Conservation (phyloP, 225 moss, liverwort and hornwort species). For the Thuidium tamariscinum region DNA sequence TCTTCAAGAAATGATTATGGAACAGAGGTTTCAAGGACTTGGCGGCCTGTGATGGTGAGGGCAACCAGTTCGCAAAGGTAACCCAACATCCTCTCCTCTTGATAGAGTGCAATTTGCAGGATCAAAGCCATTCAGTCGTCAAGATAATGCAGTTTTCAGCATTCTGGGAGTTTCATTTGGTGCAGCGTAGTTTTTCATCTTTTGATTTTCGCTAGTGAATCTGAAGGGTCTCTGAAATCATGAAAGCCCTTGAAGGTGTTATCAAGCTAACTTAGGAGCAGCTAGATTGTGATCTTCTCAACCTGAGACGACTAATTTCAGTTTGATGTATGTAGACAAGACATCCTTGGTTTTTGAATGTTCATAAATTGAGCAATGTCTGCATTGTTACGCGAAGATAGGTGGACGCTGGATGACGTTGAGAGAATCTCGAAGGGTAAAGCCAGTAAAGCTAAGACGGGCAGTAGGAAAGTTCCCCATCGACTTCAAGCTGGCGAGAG, state of each 20-base stretch:
- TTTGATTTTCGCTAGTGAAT: background rate
- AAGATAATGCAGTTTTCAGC: background rate
- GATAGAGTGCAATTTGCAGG: background rate
- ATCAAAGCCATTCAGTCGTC: background rate
- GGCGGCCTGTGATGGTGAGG: slow-evolving; percentile 13
- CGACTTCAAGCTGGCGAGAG: slow-evolving; percentile 89
- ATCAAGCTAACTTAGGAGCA: background rate
- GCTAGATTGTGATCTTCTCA: background rate
- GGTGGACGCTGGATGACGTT: slow-evolving; percentile 85
- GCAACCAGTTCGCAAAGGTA: slow-evolving; percentile 41
- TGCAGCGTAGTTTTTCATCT: background rate
- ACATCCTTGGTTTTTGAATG: background rate
- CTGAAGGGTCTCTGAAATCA: background rate
- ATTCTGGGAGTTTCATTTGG: background rate
- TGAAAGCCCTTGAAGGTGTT: background rate
- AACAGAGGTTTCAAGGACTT: background rate
- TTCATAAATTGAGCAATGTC: background rate
- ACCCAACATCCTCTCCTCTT: background rate
- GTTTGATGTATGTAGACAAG: background rate
- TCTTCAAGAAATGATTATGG: background rate
- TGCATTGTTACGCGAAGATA: slow-evolving; percentile 29
- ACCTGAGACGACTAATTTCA: background rate
- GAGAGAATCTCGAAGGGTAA: slow-evolving; percentile 81
- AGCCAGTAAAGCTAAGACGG: slow-evolving; percentile 74
- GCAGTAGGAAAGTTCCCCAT: slow-evolving; percentile 81